Base-by-base conservation (phyloP, 345 rosid species). In the Melaleuca alternifolia region DNA sequence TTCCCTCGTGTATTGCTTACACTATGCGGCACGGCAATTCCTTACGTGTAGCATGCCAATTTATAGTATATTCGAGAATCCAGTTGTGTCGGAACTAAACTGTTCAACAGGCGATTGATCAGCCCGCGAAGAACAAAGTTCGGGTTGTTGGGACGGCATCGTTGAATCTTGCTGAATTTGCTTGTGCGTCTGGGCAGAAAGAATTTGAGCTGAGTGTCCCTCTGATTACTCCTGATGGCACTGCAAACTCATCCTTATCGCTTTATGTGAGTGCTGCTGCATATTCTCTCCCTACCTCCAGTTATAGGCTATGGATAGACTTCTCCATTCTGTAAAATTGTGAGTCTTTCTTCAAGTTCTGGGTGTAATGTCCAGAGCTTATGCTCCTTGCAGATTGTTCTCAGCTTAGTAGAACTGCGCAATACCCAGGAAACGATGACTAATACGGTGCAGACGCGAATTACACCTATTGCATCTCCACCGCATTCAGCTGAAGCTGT, bases 151-250 rank as follows among this genome's bases (percentile, higher is more conserved):
- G 98, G 87, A 89, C 93, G 14, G 92, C 93, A 7, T 85, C 85
- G 1, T 61, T 95, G 88, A 94, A 96, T 88, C 92, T 96, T 8
- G 94, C 96, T 23, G 96, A 96, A 54, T 94, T 90, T 86, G 96
- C 94, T 30, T 87, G 93, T 87, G 82, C 85, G 10, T 90, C 92
- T 50, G 93, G 90, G 85, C 88, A 93, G 87, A 89, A 90, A 85
- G 92, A 93, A 51, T 90, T 93, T 28, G 95, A 93, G 83, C 18
- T 95, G 23, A 91, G 56, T 85, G 61, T 94, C 82, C 96, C 97
- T 86, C 91, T 95, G 57, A 77, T 86, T 1, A 87, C 89, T 87
- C 85, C 93, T 50, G 81, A 87, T 28, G 91, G 87, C 61, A 81
- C 88, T 62, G 56, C 91, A 53, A 92, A 96, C 89, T 87, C 88